phyloP scores from a whole-genome alignment of 345 rosid species.

The Arabis alpina region DNA sequence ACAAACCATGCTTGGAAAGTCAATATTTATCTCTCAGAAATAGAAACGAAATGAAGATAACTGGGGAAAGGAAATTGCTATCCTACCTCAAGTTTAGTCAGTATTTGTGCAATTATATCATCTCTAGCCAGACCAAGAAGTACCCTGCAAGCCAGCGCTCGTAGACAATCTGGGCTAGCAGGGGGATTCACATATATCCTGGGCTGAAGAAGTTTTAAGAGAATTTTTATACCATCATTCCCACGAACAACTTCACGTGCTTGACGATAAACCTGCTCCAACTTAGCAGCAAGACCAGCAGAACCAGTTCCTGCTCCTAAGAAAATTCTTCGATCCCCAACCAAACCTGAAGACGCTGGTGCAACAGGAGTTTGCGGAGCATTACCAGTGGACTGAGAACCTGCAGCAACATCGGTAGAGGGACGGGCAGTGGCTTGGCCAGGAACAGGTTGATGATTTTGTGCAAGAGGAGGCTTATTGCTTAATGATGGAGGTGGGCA shows the following conservation, averaged over 20 bases:
- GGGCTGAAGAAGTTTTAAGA: slow-evolving; percentile 92
- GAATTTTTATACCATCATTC: slow-evolving; percentile 96
- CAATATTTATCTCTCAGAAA: slow-evolving; percentile 21
- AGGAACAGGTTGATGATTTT: slow-evolving; percentile 40
- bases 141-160: slow-evolving; percentile 93
- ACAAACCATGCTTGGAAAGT: slow-evolving; percentile 31
- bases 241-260: slow-evolving; percentile 97
- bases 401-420: slow-evolving; percentile 44
- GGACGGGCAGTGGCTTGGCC: slow-evolving; percentile 56
- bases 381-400: slow-evolving; percentile 48
- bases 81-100: slow-evolving; percentile 95
- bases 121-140: slow-evolving; percentile 99
- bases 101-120: slow-evolving; percentile 92
- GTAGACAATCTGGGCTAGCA: slow-evolving; percentile 88
- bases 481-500: slow-evolving; percentile 99
- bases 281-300: slow-evolving; percentile 97
- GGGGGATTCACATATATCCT: slow-evolving; percentile 82
- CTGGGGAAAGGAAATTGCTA: neutral
- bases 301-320: slow-evolving; percentile 97
- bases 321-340: slow-evolving; percentile 94
- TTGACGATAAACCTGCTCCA: slow-evolving; percentile 94
- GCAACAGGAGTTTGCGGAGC: slow-evolving; percentile 62
- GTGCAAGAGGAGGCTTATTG: slow-evolving; percentile 65
- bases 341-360: slow-evolving; percentile 77
- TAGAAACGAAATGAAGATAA: slow-evolving; percentile 6